These are phyloP conservation scores for Candida hispaniensis DNA, from an alignment of 805 yeast genomes.

Conservation along the genomic window DNA sequence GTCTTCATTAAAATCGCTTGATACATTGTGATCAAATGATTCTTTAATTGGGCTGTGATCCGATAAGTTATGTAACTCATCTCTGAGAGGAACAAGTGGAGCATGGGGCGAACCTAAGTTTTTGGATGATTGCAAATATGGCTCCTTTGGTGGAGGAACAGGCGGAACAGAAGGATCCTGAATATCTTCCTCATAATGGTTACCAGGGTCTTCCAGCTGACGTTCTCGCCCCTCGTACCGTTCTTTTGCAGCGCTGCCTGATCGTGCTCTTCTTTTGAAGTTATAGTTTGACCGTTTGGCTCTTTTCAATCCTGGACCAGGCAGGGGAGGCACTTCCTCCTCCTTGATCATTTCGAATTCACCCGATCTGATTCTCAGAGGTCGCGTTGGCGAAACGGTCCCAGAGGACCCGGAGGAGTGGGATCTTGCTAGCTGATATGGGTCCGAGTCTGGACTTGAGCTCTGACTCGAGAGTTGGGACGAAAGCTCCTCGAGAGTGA, in stretches of 20 bases:
- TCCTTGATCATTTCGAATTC: conserved; percentile 9
- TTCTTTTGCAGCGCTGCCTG: too few species aligned
- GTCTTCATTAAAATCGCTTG: too few species aligned
- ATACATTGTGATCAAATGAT: too few species aligned
- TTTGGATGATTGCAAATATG: too few species aligned
- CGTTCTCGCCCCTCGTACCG: too few species aligned
- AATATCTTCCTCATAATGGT: neutral
- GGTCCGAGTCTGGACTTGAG: conserved; percentile 58
- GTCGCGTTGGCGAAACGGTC: conserved; percentile 6
- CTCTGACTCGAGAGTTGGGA: conserved; percentile 50
- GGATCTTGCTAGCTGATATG: conserved; percentile 71
- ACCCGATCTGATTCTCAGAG: conserved; percentile 8
- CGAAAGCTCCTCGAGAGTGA: conserved; percentile 24
- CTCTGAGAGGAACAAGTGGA: too few species aligned
- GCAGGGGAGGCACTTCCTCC: conserved; percentile 6
- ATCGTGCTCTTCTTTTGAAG: too few species aligned
- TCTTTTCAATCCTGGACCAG: conserved; percentile 4
- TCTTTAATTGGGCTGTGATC: too few species aligned
- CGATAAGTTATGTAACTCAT: too few species aligned
- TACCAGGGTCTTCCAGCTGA: too few species aligned
- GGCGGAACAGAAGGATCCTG: conserved; percentile 4
- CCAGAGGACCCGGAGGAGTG: conserved; percentile 34
- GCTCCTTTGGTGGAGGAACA: conserved; percentile 7
- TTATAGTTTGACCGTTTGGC: conserved; percentile 9
- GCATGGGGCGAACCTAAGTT: too few species aligned